phyloP scores from a whole-genome alignment of 495 filamentous ascomycete genomes.

The Achaetomiella virescens region DNA sequence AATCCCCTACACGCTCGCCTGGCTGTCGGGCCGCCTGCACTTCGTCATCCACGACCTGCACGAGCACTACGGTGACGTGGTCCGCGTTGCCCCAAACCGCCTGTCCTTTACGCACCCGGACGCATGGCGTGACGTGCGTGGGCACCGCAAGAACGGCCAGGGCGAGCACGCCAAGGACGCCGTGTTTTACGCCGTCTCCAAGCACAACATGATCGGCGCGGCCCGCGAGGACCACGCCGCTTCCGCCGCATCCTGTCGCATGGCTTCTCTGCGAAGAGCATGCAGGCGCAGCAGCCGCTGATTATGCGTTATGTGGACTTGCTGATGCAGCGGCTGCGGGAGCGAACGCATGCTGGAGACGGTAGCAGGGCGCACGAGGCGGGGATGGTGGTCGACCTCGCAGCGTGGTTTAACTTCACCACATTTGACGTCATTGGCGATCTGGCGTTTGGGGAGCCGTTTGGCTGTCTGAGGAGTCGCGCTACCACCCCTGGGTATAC shows the following conservation, averaged over 20 bases:
- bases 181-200: conserved; percentile 19
- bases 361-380: neutral
- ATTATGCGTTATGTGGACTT: conserved; percentile 37
- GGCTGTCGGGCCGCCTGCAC: conserved; percentile 17
- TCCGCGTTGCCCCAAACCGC: conserved; percentile 52
- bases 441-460: conserved; percentile 50
- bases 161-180: conserved; percentile 36
- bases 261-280: conserved; percentile 44
- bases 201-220: too few relatives aligned
- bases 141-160: conserved; percentile 29
- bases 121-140: conserved; percentile 56
- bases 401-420: conserved; percentile 49
- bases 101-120: conserved; percentile 48
- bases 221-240: too few relatives aligned
- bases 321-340: conserved; percentile 33
- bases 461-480: too few relatives aligned
- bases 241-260: too few relatives aligned
- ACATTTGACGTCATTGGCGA: conserved; percentile 59
- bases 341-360: too few relatives aligned
- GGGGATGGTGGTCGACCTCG: conserved; percentile 33
- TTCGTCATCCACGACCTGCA: conserved; percentile 32
- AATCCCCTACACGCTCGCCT: conserved; percentile 28
- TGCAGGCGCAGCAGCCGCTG: conserved; percentile 38
- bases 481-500: too few relatives aligned
- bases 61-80: conserved; percentile 44